Evolutionary conservation across 805 yeast genomes (phyloP).

Genomic region (Wickerhamomyces chambardii): DNA sequence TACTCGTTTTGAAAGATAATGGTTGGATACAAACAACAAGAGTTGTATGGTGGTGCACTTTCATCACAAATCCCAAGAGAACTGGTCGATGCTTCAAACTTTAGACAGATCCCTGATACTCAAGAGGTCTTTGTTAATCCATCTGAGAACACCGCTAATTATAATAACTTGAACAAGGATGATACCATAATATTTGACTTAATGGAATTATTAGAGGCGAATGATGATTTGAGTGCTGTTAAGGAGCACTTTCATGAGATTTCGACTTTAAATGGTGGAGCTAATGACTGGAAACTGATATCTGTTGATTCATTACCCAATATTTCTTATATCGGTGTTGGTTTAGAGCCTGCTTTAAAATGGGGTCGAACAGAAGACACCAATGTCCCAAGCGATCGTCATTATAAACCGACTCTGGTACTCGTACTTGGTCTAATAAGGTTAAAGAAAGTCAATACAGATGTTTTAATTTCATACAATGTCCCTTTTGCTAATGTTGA

Average conservation of each 20-base stretch:
- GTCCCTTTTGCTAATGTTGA: slow-evolving; percentile 34
- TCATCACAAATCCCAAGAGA: slow-evolving; percentile 46
- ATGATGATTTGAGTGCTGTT: slow-evolving; percentile 31
- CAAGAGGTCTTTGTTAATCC: slow-evolving; percentile 79
- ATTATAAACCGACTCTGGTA: slow-evolving; percentile 28
- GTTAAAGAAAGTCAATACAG: slow-evolving; percentile 42
- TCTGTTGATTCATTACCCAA: slow-evolving; percentile 12
- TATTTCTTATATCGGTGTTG: slow-evolving; percentile 23
- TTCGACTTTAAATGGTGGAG: slow-evolving; percentile 31
- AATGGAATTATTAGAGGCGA: slow-evolving; percentile 38
- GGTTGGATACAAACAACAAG: slow-evolving; percentile 4
- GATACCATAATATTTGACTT: slow-evolving; percentile 59
- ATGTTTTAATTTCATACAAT: slow-evolving; percentile 51
- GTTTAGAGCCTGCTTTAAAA: slow-evolving; percentile 36
- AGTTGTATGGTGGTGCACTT: slow-evolving; percentile 81
- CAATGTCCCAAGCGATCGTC: slow-evolving; percentile 5
- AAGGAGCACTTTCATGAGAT: slow-evolving; percentile 49
- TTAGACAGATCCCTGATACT: slow-evolving; percentile 85
- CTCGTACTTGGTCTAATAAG: slow-evolving; percentile 52
- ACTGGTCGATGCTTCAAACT: slow-evolving; percentile 64
- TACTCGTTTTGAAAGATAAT: not conserved
- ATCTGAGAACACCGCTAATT: slow-evolving; percentile 21
- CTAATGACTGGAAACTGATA: slow-evolving; percentile 21
- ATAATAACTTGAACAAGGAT: slow-evolving; percentile 27
- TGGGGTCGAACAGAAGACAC: slow-evolving; percentile 34